phyloP scores from a whole-genome alignment of 2,329 filamentous ascomycete species.

The Metarhizium guizhouense region DNA sequence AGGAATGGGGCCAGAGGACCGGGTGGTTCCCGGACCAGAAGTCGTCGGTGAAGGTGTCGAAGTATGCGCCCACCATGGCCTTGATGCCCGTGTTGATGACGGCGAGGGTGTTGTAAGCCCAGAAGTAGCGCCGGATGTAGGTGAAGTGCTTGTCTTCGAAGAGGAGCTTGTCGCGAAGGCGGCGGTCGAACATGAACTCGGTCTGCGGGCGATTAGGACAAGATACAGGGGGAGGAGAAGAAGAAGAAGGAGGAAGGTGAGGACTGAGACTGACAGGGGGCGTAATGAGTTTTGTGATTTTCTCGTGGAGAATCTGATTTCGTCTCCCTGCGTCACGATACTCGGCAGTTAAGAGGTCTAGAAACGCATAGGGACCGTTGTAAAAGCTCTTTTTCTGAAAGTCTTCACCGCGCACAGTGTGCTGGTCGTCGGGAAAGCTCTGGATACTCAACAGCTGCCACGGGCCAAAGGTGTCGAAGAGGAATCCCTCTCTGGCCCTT shows the following conservation, averaged over 20 bases:
- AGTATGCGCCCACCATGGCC: conserved; percentile 46
- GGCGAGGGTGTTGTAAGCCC: conserved; percentile 52
- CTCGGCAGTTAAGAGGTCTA: conserved; percentile 48
- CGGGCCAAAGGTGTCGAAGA: conserved; percentile 50
- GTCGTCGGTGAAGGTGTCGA: conserved; percentile 47
- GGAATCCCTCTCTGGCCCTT: conserved; percentile 38
- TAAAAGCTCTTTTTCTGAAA: conserved; percentile 43
- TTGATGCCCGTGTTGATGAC: conserved; percentile 52
- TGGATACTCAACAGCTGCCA: conserved; percentile 53
- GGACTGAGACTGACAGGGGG: not conserved
- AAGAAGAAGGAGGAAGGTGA: no score
- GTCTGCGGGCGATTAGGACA: conserved; percentile 16
- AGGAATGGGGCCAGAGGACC: conserved; percentile 45
- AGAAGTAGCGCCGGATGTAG: conserved; percentile 53
- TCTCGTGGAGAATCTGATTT: conserved; percentile 46
- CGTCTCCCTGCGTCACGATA: conserved; percentile 52
- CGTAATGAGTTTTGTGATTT: conserved; percentile 49
- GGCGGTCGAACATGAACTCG: conserved; percentile 49
- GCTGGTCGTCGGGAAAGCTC: conserved; percentile 50
- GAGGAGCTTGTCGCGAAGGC: conserved; percentile 46
- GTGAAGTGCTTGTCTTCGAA: conserved; percentile 55
- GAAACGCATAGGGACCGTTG: conserved; percentile 53
- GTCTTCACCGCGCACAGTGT: conserved; percentile 46
- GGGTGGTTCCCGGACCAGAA: conserved; percentile 49
- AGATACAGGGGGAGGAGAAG: no score